These are phyloP conservation scores for Naematelia aurantialba DNA, from an alignment of 768 basidiomycete genomes.

Conservation along the genomic window DNA sequence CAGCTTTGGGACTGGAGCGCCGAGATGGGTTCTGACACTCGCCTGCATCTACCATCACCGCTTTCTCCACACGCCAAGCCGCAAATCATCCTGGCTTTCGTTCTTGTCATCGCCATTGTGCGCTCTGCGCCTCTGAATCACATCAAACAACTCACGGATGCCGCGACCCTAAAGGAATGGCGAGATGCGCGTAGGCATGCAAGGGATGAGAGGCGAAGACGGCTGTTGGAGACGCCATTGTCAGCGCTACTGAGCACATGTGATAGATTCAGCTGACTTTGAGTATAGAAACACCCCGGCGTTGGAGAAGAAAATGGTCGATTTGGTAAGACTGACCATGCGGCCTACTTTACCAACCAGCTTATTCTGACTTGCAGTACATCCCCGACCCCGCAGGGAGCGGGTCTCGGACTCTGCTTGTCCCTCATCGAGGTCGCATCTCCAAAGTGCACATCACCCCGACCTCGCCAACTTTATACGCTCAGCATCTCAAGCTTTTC, in stretches of 20 bases:
- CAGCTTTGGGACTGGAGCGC: too few species aligned
- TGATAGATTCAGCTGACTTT: conserved; percentile 1
- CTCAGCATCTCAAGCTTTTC: conserved; percentile 60
- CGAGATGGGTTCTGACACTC: neutral
- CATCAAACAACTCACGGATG: neutral
- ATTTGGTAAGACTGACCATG: conserved; percentile 34
- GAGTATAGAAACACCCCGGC: conserved; percentile 41
- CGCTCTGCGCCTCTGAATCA: conserved; percentile 18
- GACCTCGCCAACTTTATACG: conserved; percentile 57
- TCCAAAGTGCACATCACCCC: conserved; percentile 59
- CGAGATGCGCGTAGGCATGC: conserved; percentile 19
- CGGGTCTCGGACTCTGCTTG: conserved; percentile 63
- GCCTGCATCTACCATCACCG: neutral
- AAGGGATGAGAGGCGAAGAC: conserved; percentile 34
- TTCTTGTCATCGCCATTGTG: conserved; percentile 23
- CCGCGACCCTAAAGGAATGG: conserved; percentile 27
- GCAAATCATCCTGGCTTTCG: conserved; percentile 12
- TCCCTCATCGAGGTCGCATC: conserved; percentile 63
- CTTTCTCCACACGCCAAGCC: conserved; percentile 7
- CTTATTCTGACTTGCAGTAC: conserved; percentile 58
- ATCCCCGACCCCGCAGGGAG: conserved; percentile 55
- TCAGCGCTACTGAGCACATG: conserved; percentile 12
- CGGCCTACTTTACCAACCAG: neutral
- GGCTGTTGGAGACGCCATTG: conserved; percentile 53
- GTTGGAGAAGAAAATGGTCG: conserved; percentile 50